phyloP scores from a whole-genome alignment of 228 moss, liverwort and hornwort genomes.

The Sphagnum magellanicum region DNA sequence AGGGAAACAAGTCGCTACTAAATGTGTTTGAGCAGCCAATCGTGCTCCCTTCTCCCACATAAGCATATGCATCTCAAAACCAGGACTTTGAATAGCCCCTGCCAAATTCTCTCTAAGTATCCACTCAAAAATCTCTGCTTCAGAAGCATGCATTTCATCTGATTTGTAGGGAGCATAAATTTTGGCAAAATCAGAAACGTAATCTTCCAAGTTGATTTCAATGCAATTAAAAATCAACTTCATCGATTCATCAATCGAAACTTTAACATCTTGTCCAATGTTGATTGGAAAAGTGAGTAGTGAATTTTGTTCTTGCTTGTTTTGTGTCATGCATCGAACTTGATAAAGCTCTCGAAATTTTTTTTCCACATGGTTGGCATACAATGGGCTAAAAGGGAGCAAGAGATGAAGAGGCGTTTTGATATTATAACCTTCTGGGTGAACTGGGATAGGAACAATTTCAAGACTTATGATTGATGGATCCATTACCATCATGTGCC shows the following conservation, averaged over 20 bases:
- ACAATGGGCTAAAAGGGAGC: slow-evolving; percentile 40
- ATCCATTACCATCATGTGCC: slow-evolving; percentile 32
- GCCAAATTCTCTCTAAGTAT: slow-evolving; percentile 41
- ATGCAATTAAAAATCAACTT: slow-evolving; percentile 24
- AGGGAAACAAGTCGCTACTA: slow-evolving; percentile 38
- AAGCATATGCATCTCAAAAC: slow-evolving; percentile 28
- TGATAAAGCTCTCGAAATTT: slow-evolving; percentile 30
- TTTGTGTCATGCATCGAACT: slow-evolving; percentile 14
- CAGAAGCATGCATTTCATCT: slow-evolving; percentile 18
- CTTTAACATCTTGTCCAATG: slow-evolving; percentile 27
- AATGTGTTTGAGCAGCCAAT: slow-evolving; percentile 33
- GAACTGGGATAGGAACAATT: slow-evolving; percentile 33
- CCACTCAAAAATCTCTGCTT: slow-evolving; percentile 55
- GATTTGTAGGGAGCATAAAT: slow-evolving; percentile 31
- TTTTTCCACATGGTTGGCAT: slow-evolving; percentile 29
- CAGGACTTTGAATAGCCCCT: slow-evolving; percentile 4
- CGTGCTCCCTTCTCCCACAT: slow-evolving; percentile 46
- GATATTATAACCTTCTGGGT: slow-evolving; percentile 54
- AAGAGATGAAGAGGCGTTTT: slow-evolving; percentile 30
- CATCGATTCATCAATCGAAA: slow-evolving; percentile 29
- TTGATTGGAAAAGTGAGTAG: neutral
- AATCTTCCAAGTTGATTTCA: slow-evolving; percentile 31
- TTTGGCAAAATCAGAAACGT: slow-evolving; percentile 42
- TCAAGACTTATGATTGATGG: slow-evolving; percentile 23
- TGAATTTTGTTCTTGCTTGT: neutral